A percentile compares a stretch with the other conserved stretches of the same genome.
phyloP scores from a whole-genome alignment of 805 yeast genomes.

The Cephaloascus albidus region DNA sequence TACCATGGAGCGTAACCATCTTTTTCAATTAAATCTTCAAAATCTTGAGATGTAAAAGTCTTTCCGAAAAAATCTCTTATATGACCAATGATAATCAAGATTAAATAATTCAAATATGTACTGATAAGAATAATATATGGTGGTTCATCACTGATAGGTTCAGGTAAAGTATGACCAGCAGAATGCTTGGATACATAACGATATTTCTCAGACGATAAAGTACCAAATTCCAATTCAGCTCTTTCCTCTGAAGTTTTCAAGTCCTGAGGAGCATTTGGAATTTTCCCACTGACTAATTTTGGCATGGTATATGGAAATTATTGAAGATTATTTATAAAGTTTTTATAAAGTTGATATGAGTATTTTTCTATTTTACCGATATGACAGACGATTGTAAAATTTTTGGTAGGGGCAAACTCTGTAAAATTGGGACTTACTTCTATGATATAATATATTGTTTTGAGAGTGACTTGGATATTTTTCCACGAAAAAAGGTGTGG shows the following conservation, averaged over 20 bases:
- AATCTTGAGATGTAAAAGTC: constrained; percentile 55
- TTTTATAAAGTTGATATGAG: too few species aligned
- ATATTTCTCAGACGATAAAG: constrained; percentile 53
- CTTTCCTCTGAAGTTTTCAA: constrained; percentile 18
- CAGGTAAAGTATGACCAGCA: constrained; percentile 45
- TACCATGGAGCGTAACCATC: constrained; percentile 96
- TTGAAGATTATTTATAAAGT: constrained; percentile 6
- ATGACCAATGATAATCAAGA: constrained; percentile 84
- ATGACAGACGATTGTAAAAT: too few species aligned
- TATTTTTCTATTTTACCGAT: too few species aligned
- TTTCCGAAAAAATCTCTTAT: constrained; percentile 82
- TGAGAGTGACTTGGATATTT: too few species aligned
- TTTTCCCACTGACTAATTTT: constrained; percentile 3
- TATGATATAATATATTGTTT: too few species aligned
- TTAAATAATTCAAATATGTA: constrained; percentile 79
- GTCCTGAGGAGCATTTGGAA: constrained; percentile 31
- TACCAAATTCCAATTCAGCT: constrained; percentile 65
- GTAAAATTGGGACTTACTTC: too few species aligned
- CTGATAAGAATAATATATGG: constrained; percentile 71
- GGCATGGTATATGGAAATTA: neutral
- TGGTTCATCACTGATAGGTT: constrained; percentile 75
- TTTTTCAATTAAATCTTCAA: constrained; percentile 57
- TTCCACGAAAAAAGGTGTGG: too few species aligned
- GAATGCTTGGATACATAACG: constrained; percentile 54
- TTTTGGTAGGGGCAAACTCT: too few species aligned